phyloP scores from a whole-genome alignment of 805 yeast genomes.

The Saturnispora mendoncae region DNA sequence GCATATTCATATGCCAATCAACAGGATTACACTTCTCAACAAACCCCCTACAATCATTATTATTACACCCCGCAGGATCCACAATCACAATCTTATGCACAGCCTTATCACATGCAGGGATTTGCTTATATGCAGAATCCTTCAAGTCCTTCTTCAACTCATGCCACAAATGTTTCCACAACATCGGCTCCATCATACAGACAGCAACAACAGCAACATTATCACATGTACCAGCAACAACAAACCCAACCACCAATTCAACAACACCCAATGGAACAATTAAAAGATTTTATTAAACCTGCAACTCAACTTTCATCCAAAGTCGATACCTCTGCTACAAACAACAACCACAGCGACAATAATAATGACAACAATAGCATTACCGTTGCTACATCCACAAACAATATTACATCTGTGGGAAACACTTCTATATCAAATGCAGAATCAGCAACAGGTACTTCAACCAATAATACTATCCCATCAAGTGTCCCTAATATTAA shows the following conservation, averaged over 20 bases:
- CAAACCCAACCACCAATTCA: constrained; percentile 3
- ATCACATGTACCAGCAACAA: background rate
- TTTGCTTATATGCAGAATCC: background rate
- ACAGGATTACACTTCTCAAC: constrained; percentile 1
- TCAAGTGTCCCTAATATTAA: background rate
- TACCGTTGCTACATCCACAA: too few relatives aligned
- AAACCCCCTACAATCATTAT: background rate
- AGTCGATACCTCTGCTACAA: constrained; percentile 8
- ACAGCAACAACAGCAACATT: constrained; percentile 11
- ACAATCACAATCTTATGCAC: constrained; percentile 4
- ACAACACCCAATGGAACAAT: constrained; percentile 1
- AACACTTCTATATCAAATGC: too few relatives aligned
- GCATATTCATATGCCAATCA: constrained; percentile 1
- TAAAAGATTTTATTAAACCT: background rate
- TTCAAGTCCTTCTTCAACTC: background rate
- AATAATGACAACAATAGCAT: too few relatives aligned
- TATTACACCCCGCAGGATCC: constrained; percentile 7
- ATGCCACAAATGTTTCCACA: background rate
- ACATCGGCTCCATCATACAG: background rate
- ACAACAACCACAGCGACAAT: too few relatives aligned
- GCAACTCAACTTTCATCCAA: background rate
- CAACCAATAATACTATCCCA: background rate
- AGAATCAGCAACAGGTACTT: constrained; percentile 6
- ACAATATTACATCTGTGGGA: too few relatives aligned
- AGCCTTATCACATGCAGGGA: constrained; percentile 4